Percentiles rank a stretch among this genome's conserved stretches.
Conservation (phyloP, 768 basidiomycete genomes). For the Tulasnella sp. region DNA sequence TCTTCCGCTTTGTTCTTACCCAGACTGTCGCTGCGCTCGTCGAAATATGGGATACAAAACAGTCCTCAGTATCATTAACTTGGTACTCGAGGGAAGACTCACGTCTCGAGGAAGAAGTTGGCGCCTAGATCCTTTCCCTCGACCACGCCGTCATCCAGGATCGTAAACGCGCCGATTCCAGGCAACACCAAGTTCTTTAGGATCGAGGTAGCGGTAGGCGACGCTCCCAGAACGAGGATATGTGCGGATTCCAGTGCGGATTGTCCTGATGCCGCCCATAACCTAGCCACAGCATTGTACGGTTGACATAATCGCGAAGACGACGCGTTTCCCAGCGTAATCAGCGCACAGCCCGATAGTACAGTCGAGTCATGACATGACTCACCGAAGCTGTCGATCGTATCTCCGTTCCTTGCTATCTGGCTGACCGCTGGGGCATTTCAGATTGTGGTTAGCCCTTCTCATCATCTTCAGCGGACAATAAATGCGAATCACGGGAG, state of each 20-base stretch:
- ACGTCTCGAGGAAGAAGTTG: conserved; percentile 74
- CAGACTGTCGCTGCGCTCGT: conserved; percentile 43
- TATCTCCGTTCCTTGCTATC: conserved; percentile 85
- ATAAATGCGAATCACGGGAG: neutral
- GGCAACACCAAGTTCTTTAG: conserved; percentile 97
- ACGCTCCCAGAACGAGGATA: conserved; percentile 67
- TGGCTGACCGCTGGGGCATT: conserved; percentile 41
- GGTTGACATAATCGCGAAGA: neutral
- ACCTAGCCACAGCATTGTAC: conserved; percentile 30
- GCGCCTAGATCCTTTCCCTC: conserved; percentile 75
- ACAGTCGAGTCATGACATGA: neutral
- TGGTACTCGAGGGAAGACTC: neutral
- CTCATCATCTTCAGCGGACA: neutral
- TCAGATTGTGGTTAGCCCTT: neutral
- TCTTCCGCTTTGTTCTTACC: conserved; percentile 72
- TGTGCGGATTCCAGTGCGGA: conserved; percentile 73
- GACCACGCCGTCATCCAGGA: conserved; percentile 57
- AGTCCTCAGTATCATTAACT: too few relatives aligned
- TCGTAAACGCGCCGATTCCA: conserved; percentile 86
- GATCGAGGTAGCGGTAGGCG: conserved; percentile 76
- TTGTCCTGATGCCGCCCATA: conserved; percentile 94
- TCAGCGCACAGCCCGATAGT: neutral
- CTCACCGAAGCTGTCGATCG: conserved; percentile 86
- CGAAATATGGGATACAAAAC: neutral
- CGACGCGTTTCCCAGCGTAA: neutral